Percentiles rank a stretch among this genome's conserved stretches.
Evolutionary conservation across 192 early-diverging fungal species (phyloP).

Genomic region (Kappamyces sp.): DNA sequence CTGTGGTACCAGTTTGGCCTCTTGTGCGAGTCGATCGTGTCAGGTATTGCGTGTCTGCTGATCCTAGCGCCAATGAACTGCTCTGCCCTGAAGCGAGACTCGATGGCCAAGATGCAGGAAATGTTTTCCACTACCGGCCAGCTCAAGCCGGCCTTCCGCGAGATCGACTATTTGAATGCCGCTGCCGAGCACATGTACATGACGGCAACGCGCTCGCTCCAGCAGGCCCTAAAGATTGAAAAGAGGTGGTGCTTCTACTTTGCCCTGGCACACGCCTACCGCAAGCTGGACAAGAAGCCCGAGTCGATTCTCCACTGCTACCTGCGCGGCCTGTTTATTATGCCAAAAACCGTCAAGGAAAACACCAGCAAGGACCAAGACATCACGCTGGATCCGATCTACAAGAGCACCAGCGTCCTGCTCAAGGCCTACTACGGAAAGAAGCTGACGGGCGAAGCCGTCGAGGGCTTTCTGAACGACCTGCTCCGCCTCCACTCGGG

Average conservation of each 20-base stretch:
- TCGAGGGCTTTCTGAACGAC: neutral
- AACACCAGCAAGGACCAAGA: slow-evolving; percentile 4
- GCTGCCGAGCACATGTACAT: neutral
- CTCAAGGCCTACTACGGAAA: slow-evolving; percentile 7
- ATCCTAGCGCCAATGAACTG: slow-evolving; percentile 6
- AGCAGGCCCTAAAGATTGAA: neutral
- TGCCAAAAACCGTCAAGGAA: neutral
- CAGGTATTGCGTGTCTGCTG: neutral
- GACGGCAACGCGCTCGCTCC: slow-evolving; percentile 4
- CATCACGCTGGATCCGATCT: slow-evolving; percentile 5
- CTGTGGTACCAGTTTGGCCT: slow-evolving; percentile 31
- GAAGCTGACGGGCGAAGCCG: neutral
- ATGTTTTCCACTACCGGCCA: neutral
- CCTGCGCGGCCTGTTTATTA: neutral
- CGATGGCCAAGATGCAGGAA: neutral
- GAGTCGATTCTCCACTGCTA: neutral
- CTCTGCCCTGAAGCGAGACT: neutral
- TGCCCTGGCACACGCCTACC: slow-evolving; percentile 6
- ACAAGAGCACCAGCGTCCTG: slow-evolving; percentile 2
- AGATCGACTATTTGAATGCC: no score
- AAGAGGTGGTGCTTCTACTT: neutral
- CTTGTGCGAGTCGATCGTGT: slow-evolving; percentile 12
- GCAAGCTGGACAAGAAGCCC: slow-evolving; percentile 4
- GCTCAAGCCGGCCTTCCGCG: no score
- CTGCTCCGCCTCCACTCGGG: no score